Percentiles rank a stretch among this genome's conserved stretches.
phyloP scores from a whole-genome alignment of 176 grass and related monocot genomes.

The Oryza coarctata region DNA sequence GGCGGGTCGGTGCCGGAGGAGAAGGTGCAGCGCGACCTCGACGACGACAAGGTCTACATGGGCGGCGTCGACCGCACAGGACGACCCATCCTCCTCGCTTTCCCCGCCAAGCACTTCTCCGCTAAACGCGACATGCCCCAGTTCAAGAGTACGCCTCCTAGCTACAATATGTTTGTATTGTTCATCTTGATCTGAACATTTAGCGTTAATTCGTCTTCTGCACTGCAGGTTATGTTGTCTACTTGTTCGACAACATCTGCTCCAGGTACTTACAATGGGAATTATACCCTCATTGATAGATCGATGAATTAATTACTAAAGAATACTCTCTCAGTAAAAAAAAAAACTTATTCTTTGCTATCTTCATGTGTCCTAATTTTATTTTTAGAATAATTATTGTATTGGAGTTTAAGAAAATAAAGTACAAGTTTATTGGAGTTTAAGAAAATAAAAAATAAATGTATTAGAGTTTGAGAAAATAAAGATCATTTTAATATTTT shows the following conservation, averaged over 20 bases:
- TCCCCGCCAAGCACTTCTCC: slow-evolving; percentile 55
- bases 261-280: slow-evolving; percentile 44
- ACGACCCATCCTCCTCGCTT: slow-evolving; percentile 50
- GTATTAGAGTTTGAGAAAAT: no score
- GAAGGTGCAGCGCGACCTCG: slow-evolving; percentile 48
- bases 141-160: slow-evolving; percentile 51
- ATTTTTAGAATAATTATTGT: no score
- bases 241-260: slow-evolving; percentile 69
- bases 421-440: no score
- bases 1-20: slow-evolving; percentile 60
- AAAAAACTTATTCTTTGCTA: no score
- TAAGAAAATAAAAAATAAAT: no score
- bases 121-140: slow-evolving; percentile 60
- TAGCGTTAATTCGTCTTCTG: not conserved
- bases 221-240: slow-evolving; percentile 50
- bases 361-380: no score
- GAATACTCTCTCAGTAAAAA: no score
- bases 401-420: no score
- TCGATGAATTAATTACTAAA: not conserved
- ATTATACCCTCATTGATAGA: not conserved
- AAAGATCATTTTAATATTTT: no score
- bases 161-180: no score
- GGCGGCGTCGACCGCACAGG: slow-evolving; percentile 67
- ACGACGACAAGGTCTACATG: slow-evolving; percentile 52
- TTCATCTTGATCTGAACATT: not conserved